These are phyloP conservation scores for Backusella westeae DNA, from an alignment of 192 early-diverging fungal species.

Conservation along the genomic window DNA sequence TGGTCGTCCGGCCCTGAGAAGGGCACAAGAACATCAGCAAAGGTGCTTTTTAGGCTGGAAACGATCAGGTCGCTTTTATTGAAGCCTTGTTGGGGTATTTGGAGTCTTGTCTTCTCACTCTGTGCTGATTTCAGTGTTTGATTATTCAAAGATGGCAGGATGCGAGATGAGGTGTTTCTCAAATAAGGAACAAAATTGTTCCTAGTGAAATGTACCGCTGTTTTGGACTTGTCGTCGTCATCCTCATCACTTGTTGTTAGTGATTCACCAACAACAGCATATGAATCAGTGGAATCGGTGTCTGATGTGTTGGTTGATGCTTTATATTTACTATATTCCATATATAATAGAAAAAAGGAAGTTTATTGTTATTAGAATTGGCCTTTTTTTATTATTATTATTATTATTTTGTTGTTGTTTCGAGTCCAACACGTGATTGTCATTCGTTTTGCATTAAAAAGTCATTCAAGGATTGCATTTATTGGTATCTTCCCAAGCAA, in stretches of 20 bases:
- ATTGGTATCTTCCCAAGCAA: conserved; percentile 16
- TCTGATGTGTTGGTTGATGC: neutral
- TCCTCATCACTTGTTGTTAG: neutral
- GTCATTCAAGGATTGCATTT: neutral
- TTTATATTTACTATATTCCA: neutral
- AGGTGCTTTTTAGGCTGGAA: neutral
- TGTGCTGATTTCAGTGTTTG: neutral
- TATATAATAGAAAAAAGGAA: neutral
- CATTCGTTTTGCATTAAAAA: neutral
- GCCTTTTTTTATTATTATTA: neutral
- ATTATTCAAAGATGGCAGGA: neutral
- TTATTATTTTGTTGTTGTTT: neutral
- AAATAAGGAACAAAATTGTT: neutral
- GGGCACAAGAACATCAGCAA: neutral
- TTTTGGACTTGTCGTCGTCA: neutral
- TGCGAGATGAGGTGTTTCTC: neutral
- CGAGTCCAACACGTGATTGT: neutral
- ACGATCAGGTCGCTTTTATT: neutral
- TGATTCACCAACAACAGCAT: neutral
- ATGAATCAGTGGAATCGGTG: neutral
- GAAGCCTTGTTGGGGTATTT: neutral
- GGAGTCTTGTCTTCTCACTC: neutral
- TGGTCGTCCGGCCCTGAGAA: neutral
- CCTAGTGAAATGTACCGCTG: neutral
- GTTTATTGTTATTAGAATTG: neutral